A percentile compares a stretch with the other conserved stretches of the same genome.
Evolutionary conservation across 2,329 filamentous ascomycete species (phyloP).

Genomic region (Rosellinia necatrix): DNA sequence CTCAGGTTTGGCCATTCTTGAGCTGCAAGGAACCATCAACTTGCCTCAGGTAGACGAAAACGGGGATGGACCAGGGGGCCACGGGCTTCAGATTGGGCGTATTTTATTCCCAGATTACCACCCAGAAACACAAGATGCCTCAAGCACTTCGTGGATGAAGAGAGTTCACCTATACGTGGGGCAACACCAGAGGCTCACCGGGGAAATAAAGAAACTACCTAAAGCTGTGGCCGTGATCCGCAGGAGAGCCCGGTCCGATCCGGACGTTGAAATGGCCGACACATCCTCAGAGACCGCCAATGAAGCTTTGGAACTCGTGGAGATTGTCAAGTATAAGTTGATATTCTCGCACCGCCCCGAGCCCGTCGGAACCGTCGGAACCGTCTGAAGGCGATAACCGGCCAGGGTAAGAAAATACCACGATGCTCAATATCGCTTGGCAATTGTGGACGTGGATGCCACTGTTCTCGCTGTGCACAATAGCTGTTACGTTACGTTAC

Average conservation of each 20-base stretch:
- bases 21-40: conserved; percentile 91
- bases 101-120: conserved; percentile 80
- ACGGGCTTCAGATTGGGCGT: conserved; percentile 66
- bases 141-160: conserved; percentile 82
- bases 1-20: conserved; percentile 83
- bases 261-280: conserved; percentile 52
- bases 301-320: conserved; percentile 77
- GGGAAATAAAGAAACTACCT: conserved; percentile 85
- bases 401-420: neutral
- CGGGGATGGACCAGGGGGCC: conserved; percentile 37
- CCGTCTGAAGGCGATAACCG: conserved; percentile 36
- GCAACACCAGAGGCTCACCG: conserved; percentile 83
- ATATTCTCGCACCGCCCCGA: conserved; percentile 85
- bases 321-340: conserved; percentile 86
- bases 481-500: neutral
- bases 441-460: neutral
- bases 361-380: conserved; percentile 77
- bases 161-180: conserved; percentile 87
- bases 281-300: conserved; percentile 37
- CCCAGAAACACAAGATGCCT: conserved; percentile 50
- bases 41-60: conserved; percentile 56
- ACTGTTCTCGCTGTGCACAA: neutral
- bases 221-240: conserved; percentile 80
- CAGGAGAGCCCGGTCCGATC: conserved; percentile 50
- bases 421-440: neutral